A percentile compares a stretch with the other conserved stretches of the same genome.
phyloP scores from a whole-genome alignment of 1,284 basidiomycete genomes.

The Trichosporon sp. region DNA sequence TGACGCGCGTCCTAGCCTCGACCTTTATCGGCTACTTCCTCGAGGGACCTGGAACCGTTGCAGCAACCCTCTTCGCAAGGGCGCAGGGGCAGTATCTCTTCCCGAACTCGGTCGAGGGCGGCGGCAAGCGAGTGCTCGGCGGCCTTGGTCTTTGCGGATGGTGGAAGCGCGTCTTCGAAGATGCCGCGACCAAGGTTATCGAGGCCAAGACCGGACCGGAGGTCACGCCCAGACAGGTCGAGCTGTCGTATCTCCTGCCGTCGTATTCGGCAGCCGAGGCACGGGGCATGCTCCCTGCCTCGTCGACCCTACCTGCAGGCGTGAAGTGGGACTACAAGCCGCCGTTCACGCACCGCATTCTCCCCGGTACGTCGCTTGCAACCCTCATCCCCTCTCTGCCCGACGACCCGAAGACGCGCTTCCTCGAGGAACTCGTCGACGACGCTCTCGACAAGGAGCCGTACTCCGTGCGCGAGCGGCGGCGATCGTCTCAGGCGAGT shows the following conservation, averaged over 20 bases:
- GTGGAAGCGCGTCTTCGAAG: constrained; percentile 79
- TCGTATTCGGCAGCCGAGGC: constrained; percentile 74
- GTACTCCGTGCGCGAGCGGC: constrained; percentile 51
- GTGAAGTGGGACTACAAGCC: constrained; percentile 47
- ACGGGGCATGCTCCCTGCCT: constrained; percentile 62
- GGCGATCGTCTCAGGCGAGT: neutral
- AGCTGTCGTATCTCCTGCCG: constrained; percentile 66
- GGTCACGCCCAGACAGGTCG: constrained; percentile 34
- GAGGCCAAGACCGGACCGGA: constrained; percentile 5
- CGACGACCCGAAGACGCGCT: constrained; percentile 90
- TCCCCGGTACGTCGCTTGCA: constrained; percentile 59
- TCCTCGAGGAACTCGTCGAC: constrained; percentile 76
- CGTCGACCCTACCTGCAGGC: constrained; percentile 44
- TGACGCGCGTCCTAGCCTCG: constrained; percentile 68
- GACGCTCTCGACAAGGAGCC: constrained; percentile 54
- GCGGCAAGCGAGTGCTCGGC: constrained; percentile 70
- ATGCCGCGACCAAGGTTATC: constrained; percentile 60
- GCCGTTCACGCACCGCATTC: constrained; percentile 34
- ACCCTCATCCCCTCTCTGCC: constrained; percentile 81
- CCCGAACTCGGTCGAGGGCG: constrained; percentile 78
- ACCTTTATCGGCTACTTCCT: constrained; percentile 72
- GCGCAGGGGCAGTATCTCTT: constrained; percentile 92
- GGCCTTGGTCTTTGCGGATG: constrained; percentile 84
- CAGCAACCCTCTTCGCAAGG: constrained; percentile 88
- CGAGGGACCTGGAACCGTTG: constrained; percentile 63